Evolutionary conservation across 441 rosid species (phyloP).

Genomic region (Kokia cookei): DNA sequence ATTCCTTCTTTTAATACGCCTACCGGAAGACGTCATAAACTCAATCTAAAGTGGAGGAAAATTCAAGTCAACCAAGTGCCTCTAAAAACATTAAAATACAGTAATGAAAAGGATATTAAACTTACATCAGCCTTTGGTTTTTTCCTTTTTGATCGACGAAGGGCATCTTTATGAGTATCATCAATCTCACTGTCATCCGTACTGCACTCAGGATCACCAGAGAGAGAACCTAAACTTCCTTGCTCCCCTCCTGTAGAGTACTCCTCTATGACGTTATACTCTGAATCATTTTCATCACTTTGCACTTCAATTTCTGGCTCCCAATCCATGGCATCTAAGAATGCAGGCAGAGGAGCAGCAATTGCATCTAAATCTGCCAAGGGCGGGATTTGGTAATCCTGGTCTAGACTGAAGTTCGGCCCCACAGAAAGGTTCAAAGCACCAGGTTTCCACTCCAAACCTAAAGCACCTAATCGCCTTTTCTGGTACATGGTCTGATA

Average conservation of each 20-base stretch:
- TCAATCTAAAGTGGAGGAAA: slow-evolving; percentile 43
- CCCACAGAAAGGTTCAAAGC: slow-evolving; percentile 72
- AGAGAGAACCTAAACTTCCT: slow-evolving; percentile 62
- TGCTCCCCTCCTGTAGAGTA: slow-evolving; percentile 64
- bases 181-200: slow-evolving; percentile 60
- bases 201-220: slow-evolving; percentile 62
- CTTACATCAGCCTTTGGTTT: slow-evolving; percentile 71
- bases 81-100: neutral
- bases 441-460: slow-evolving; percentile 89
- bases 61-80: slow-evolving; percentile 5
- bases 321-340: slow-evolving; percentile 86
- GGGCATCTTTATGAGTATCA: slow-evolving; percentile 48
- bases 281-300: slow-evolving; percentile 94
- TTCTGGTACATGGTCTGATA: slow-evolving; percentile 95
- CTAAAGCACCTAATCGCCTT: slow-evolving; percentile 91
- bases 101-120: slow-evolving; percentile 3
- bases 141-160: slow-evolving; percentile 71
- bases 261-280: slow-evolving; percentile 86
- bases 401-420: slow-evolving; percentile 86
- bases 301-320: slow-evolving; percentile 76
- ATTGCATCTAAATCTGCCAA: slow-evolving; percentile 79
- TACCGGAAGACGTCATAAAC: slow-evolving; percentile 90
- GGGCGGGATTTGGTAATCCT: slow-evolving; percentile 75
- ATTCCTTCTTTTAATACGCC: slow-evolving; percentile 87
- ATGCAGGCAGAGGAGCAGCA: slow-evolving; percentile 78